Evolutionary conservation across 495 filamentous ascomycete species (phyloP).

Genomic region (Aspergillus asperescens): DNA sequence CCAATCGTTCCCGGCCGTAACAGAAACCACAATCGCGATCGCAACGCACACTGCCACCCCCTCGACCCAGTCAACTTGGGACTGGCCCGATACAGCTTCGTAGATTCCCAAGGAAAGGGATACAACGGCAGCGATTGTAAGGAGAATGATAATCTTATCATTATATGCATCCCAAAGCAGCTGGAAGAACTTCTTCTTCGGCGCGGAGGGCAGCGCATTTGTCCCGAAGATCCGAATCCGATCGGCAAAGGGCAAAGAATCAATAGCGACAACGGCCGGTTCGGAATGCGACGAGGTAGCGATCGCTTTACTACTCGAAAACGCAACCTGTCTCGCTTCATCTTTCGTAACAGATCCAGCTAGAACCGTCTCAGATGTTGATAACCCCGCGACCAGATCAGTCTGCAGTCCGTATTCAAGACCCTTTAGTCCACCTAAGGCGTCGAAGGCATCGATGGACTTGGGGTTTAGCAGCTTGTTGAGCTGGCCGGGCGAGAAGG

Average conservation of each 20-base stretch:
- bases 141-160: conserved; percentile 74
- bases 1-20: conserved; percentile 64
- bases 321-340: conserved; percentile 51
- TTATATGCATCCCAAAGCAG: conserved; percentile 83
- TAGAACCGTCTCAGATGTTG: conserved; percentile 57
- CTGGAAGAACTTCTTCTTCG: conserved; percentile 62
- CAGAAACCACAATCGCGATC: conserved; percentile 62
- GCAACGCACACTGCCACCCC: conserved; percentile 72
- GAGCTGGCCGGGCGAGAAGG: conserved; percentile 17
- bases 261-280: not conserved
- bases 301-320: conserved; percentile 53
- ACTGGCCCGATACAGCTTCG: conserved; percentile 43
- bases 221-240: conserved; percentile 62
- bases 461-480: conserved; percentile 61
- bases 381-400: conserved; percentile 60
- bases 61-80: conserved; percentile 61
- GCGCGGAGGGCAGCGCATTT: conserved; percentile 66
- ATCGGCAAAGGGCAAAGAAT: conserved; percentile 46
- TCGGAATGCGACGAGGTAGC: not conserved
- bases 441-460: conserved; percentile 67
- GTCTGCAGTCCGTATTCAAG: conserved; percentile 74
- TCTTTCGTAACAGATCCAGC: not conserved
- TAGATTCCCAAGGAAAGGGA: conserved; percentile 77
- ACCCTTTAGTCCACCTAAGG: conserved; percentile 70
- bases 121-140: conserved; percentile 72